Evolutionary conservation across 78 protist genomes (phyloP), one percentile per base, ranked within the genome.

Genomic region (Dictyostelium firmibasis): DNA sequence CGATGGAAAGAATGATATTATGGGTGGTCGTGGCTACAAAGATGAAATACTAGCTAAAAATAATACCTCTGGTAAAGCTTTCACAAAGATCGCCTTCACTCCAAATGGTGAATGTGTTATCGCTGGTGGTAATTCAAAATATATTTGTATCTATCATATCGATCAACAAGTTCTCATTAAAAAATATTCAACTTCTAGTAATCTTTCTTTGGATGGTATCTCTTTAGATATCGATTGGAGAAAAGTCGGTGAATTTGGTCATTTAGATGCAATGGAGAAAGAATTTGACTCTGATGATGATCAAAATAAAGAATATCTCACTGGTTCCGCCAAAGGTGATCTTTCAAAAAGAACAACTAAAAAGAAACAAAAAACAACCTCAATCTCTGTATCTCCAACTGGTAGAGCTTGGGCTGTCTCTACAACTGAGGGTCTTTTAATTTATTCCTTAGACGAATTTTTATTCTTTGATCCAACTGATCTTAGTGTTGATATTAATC

Each of bases 371-470:
- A 83, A 53, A 35, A 92, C 91, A 13, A 47, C 20, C 23, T 91
- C 38, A n/a, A 88, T 98, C 16, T 35, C 67, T 14, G 84, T 96
- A 4, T 27, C 98, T 0, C 98, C 98, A n/a, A 94, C 97, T 14
- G 99, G 99, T 57, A 83, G 97, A 23, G 81, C 97, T 5, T 98
- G 89, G 92, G 96, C 97, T 8, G 97, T 96, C 3, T 96, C 97
- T 14, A 93, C 98, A 23, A 96, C 98, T 2, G 98, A 97, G 64
- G 99, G 99, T 11, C 97, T 99, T 0, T 84, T 98, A 44, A 44
- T 98, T 35, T 99, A 72, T 78, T 95, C 99, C 20, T 95, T 98
- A 27, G 99, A 98, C 77, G 98, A 96, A 2, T 36, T 16, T 31
- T 33, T 79, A 13, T 44, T 75, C 38, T 98, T 98, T 76, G 99